phyloP scores from a whole-genome alignment of 129 eudicot genomes.

The Oenanthe sinensis region DNA sequence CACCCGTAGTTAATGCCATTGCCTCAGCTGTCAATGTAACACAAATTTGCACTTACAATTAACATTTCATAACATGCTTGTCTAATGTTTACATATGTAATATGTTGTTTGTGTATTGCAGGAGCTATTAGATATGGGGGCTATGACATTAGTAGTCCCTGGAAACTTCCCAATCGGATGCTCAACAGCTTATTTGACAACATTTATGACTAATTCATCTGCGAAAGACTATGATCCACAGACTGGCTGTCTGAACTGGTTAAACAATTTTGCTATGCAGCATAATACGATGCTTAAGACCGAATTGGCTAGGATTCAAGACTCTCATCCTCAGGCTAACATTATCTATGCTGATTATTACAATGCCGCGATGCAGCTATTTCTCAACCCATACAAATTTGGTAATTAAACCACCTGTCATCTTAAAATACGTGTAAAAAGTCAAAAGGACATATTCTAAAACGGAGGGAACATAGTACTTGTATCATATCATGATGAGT shows the following conservation, averaged over 20 bases:
- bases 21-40: slow-evolving; percentile 34
- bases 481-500: no score
- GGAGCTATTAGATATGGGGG: slow-evolving; percentile 57
- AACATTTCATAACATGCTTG: neutral
- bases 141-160: slow-evolving; percentile 44
- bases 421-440: no score
- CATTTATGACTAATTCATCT: slow-evolving; percentile 15
- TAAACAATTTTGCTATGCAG: slow-evolving; percentile 35
- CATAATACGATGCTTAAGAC: slow-evolving; percentile 38
- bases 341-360: slow-evolving; percentile 58
- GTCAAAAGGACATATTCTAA: no score
- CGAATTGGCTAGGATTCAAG: slow-evolving; percentile 24
- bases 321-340: slow-evolving; percentile 32
- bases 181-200: slow-evolving; percentile 33
- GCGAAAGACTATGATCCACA: slow-evolving; percentile 31
- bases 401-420: slow-evolving; percentile 24
- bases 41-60: neutral
- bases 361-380: slow-evolving; percentile 42
- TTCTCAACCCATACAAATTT: slow-evolving; percentile 29
- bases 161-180: slow-evolving; percentile 69
- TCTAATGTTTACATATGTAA: neutral
- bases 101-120: slow-evolving; percentile 8
- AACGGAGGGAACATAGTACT: no score
- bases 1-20: slow-evolving; percentile 34
- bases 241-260: slow-evolving; percentile 34